Conservation (phyloP, 257 asterid genomes). For the Jacaranda mimosifolia region DNA sequence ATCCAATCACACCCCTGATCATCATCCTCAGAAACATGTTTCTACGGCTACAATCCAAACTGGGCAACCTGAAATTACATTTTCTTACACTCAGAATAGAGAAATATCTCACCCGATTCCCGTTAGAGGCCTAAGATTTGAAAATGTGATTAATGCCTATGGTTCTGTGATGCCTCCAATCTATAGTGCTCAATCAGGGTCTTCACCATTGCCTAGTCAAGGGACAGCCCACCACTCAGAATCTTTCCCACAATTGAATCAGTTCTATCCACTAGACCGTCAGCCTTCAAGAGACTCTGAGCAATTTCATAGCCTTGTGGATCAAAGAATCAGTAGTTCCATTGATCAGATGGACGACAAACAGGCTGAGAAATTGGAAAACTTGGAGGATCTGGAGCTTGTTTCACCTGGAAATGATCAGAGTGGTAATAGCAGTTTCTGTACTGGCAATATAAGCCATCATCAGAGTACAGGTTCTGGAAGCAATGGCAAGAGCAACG, state of each 20-base stretch:
- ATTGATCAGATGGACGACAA: conserved; percentile 52
- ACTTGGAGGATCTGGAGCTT: conserved; percentile 50
- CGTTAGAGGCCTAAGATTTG: conserved; percentile 62
- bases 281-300: conserved; percentile 42
- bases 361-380: conserved; percentile 47
- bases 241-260: conserved; percentile 46
- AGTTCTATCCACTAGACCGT: conserved; percentile 44
- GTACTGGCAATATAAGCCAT: conserved; percentile 50
- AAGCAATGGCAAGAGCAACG: conserved; percentile 46
- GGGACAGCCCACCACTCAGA: conserved; percentile 51
- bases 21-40: conserved; percentile 45
- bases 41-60: conserved; percentile 25
- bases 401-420: conserved; percentile 66
- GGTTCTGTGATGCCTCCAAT: conserved; percentile 52
- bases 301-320: conserved; percentile 47
- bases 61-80: conserved; percentile 35
- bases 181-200: conserved; percentile 45
- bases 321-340: conserved; percentile 49
- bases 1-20: conserved; percentile 44
- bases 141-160: conserved; percentile 45
- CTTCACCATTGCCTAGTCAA: conserved; percentile 56
- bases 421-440: conserved; percentile 64
- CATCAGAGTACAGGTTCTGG: conserved; percentile 44
- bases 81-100: conserved; percentile 46
- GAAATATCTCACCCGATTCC: conserved; percentile 65